Evolutionary conservation across 1,284 basidiomycete genomes (phyloP), one percentile per base, ranked within the genome.

Genomic region (Heterobasidion parviporum): DNA sequence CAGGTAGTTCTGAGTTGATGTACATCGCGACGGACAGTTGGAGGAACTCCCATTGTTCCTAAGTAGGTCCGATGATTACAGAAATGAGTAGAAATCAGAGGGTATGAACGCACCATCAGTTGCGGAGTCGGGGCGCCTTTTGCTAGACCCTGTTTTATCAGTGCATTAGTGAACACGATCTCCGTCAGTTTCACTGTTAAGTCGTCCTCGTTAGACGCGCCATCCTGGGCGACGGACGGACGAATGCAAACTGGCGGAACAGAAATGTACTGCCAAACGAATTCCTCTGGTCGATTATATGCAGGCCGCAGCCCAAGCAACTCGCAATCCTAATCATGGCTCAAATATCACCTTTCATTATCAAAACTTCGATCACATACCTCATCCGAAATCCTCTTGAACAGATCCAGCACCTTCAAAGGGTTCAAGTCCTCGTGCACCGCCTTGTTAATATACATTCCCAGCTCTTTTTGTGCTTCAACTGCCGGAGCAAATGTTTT

Each of bases 1-100:
- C 96, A 4, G 97, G 97, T 14, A 95, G 80, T 69, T 98, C 95
- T 1, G 97, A 98, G 73, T 99, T 99, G 77, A 99, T 92, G 72
- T 99, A 99, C 81, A 99, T 88, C 0, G 96, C 97, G 16, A 98
- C 91, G 34, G 90, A 90, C 52, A 97, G 80, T 68, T 97, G 94
- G 4, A 99, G 78, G 61, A 96, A 94, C 64, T 99, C 97, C 97
- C 97, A 99, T 83, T 98, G 87, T 82, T 96, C 94, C 91, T 92
- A 62, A 50, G 50, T 20, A 41, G 15, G 59, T 50, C 38, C 43
- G 57, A 55, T 47, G 35, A 54, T 6, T 2, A 49, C 50, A 53
- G 50, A 54, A 20, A 41, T 9, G 50, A 35, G 14, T 53, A 15
- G 56, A 55, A 54, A 57, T 32, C 52, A 54, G 56, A 33, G 55